Percentiles rank a stretch among this genome's conserved stretches.
Conservation (phyloP, 2,329 filamentous ascomycete genomes). For the Parastagonospora avenae region DNA sequence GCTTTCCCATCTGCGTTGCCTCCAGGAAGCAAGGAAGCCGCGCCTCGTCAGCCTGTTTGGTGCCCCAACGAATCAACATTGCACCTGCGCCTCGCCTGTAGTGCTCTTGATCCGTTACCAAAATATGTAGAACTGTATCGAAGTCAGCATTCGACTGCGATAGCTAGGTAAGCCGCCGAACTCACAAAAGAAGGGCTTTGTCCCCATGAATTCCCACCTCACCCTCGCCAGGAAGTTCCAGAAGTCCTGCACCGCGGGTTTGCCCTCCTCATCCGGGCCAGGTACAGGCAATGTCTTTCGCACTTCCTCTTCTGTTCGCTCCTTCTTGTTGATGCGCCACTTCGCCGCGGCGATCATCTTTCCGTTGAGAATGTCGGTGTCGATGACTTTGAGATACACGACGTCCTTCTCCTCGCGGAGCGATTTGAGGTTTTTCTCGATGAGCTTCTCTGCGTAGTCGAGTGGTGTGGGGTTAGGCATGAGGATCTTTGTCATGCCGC, state of each 20-base stretch:
- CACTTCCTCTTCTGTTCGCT: slow-evolving; percentile 39
- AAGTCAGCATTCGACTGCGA: neutral
- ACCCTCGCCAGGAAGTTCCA: slow-evolving; percentile 28
- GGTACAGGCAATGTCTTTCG: slow-evolving; percentile 34
- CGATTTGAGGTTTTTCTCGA: slow-evolving; percentile 34
- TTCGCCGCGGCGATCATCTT: slow-evolving; percentile 44
- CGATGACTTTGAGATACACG: slow-evolving; percentile 39
- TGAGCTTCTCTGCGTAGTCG: slow-evolving; percentile 19
- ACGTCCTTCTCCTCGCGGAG: slow-evolving; percentile 31
- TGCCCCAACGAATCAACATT: slow-evolving; percentile 48
- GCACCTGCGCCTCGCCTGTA: slow-evolving; percentile 50
- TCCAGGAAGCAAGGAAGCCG: slow-evolving; percentile 51
- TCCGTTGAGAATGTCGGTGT: slow-evolving; percentile 33
- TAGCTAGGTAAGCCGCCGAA: neutral
- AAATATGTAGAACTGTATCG: slow-evolving; percentile 34
- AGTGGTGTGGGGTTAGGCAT: slow-evolving; percentile 21
- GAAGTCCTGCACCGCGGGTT: slow-evolving; percentile 34
- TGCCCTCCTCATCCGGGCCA: slow-evolving; percentile 28
- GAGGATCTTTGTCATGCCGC: slow-evolving; percentile 33
- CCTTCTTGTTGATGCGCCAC: slow-evolving; percentile 43
- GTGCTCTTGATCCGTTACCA: slow-evolving; percentile 46
- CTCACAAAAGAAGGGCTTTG: slow-evolving; percentile 43
- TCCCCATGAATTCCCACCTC: slow-evolving; percentile 39
- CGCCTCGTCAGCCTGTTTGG: slow-evolving; percentile 47
- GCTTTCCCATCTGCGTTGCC: slow-evolving; percentile 45